Base-by-base conservation (phyloP, 2,329 filamentous ascomycete species). In the Calonectria leucothoes region DNA sequence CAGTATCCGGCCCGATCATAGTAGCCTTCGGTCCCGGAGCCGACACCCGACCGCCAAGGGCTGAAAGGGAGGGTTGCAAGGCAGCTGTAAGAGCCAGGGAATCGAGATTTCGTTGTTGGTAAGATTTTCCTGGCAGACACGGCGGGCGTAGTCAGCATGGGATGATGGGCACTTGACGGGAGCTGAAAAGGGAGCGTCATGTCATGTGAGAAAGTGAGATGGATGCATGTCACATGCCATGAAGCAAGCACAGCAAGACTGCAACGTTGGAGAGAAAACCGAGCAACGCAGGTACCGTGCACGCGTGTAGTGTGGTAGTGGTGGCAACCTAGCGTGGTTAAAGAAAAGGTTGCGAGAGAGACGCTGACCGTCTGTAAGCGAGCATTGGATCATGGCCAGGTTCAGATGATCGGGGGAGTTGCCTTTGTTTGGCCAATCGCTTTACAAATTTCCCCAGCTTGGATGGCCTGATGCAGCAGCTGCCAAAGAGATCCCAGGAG, bases 61-160 rank as follows among this genome's bases (percentile, higher is more conserved):
- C 55, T 25, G 33, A 25, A 37, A 61, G 7, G 33, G 55, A 39
- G 55, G 55, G 55, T 39, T 39, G 23, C 55, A 61, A 23, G 33
- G n/a, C 33, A 25, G 66, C 71, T 45, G 72, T 67, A 72, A 72
- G 66, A 67, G 63, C 70, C 69, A 75, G 74, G 74, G 73, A 69
- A 69, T 48, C 61, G 51, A 64, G 29, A 67, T 45, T 73, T 42
- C 57, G 72, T 61, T 73, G 72, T 37, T 37, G 57, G 69, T 35
- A 66, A 39, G 37, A 31, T 61, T 72, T 68, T 59, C 67, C 37
- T 71, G 35, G 61, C 33, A 15, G 39, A 12, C 8, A 55, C 35
- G 45, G 45, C 45, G 45, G 52, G 45, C n/a, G 67, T 45, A 48
- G 61, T 66, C 59, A 74, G 71, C 64, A 66, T 68, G 65, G 45